These are phyloP conservation scores for Alternaria angustiovoidea DNA, from an alignment of 2,329 filamentous ascomycete genomes.

Conservation along the genomic window DNA sequence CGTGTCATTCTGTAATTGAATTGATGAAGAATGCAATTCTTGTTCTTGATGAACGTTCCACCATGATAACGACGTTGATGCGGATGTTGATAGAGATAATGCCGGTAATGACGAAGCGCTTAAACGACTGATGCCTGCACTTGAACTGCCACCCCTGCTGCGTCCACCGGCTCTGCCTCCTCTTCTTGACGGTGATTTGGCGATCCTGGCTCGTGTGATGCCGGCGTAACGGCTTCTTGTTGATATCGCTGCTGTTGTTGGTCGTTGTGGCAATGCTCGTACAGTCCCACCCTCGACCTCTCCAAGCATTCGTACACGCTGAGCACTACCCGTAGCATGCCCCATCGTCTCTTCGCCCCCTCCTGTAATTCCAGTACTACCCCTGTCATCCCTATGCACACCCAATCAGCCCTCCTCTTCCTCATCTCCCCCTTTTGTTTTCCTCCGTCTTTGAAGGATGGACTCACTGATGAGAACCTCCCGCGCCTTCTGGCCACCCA, in stretches of 20 bases:
- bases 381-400: conserved; percentile 1
- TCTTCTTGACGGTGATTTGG: conserved; percentile 9
- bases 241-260: background rate
- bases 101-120: background rate
- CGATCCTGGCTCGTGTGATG: conserved; percentile 1
- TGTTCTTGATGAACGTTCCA: background rate
- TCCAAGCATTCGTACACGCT: background rate
- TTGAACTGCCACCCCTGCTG: conserved; percentile 9
- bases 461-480: conserved; percentile 5
- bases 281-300: conserved; percentile 1
- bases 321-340: background rate
- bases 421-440: conserved; percentile 2
- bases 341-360: background rate
- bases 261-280: background rate
- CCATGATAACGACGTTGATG: background rate
- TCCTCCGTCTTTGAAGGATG: background rate
- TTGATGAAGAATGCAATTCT: background rate
- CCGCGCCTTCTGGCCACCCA: conserved; percentile 28
- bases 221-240: background rate
- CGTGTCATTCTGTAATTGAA: background rate
- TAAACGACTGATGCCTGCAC: conserved; percentile 1
- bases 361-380: background rate
- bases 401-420: conserved; percentile 11
- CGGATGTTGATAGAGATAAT: background rate
- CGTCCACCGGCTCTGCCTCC: conserved; percentile 8